Evolutionary conservation across 345 rosid genomes (phyloP).

Genomic region (Draba incana): DNA sequence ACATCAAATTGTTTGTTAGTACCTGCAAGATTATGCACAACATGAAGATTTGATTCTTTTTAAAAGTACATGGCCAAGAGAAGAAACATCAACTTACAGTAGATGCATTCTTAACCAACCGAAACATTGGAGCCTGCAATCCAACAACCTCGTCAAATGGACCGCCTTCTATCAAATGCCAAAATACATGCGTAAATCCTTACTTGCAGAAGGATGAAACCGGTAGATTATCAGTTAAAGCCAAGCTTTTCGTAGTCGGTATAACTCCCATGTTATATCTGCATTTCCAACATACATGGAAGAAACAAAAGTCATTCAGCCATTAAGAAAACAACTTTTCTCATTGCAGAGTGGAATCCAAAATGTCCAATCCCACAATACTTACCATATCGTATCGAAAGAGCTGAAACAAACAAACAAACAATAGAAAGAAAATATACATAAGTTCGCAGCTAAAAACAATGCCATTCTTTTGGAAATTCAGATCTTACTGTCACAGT

Average conservation of each 20-base stretch:
- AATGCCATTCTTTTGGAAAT: no score
- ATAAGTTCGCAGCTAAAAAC: background rate
- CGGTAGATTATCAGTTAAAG: slow-evolving; percentile 69
- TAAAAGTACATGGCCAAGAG: slow-evolving; percentile 1
- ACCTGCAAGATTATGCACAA: slow-evolving; percentile 61
- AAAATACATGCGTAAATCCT: no score
- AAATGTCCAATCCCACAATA: slow-evolving; percentile 60
- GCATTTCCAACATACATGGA: slow-evolving; percentile 38
- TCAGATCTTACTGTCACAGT: slow-evolving; percentile 67
- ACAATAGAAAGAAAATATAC: no score
- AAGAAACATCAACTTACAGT: slow-evolving; percentile 66
- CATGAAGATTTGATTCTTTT: background rate
- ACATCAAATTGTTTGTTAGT: slow-evolving; percentile 94
- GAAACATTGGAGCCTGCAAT: slow-evolving; percentile 99
- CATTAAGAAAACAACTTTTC: background rate
- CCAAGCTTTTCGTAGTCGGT: slow-evolving; percentile 87
- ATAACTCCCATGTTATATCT: slow-evolving; percentile 95
- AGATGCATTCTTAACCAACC: slow-evolving; percentile 98
- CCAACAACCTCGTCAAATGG: slow-evolving; percentile 99
- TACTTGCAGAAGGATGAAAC: slow-evolving; percentile 91
- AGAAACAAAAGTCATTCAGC: slow-evolving; percentile 8
- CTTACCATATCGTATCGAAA: slow-evolving; percentile 75
- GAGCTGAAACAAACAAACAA: slow-evolving; percentile 29
- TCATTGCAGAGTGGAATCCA: slow-evolving; percentile 40
- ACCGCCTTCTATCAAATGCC: slow-evolving; percentile 95